Evolutionary conservation across 257 asterid genomes (phyloP), one percentile per base, ranked within the genome.

Genomic region (Misopates orontium): DNA sequence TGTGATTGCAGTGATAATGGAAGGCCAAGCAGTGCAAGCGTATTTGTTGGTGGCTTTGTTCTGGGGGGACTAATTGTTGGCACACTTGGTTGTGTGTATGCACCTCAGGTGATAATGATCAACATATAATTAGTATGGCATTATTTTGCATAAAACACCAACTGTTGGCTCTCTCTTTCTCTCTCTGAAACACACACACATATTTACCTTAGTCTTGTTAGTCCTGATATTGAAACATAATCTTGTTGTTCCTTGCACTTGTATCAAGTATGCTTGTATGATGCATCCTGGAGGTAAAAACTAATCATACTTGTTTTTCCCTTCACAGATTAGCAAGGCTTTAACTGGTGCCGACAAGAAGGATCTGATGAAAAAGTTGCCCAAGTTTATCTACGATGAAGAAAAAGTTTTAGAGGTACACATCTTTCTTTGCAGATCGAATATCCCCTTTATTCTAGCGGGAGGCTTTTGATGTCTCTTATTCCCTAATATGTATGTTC

Each of bases 1-100:
- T 66, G 47, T 82, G 70, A 69, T 77, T 71, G 71, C 82, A 88
- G 95, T 70, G 89, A 87, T 74, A 80, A 82, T 39, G 85, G 88
- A 79, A 81, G 87, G 77, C 55, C 89, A 68, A 68, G 77, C 65
- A 45, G 75, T 52, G 86, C 86, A 53, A 75, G 81, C 69, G 51
- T 82, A 73, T 92, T 92, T 75, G 78, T 89, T 45, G 91, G 97
- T 77, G 97, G 98, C 82, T 92, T 92, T 80, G 82, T 87, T 69
- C 85, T 92, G 44, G 98, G 98, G 76, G 98, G 98, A 77, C n/a
- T 92, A 60, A 64, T 92, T 79, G 82, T 84, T 62, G 98, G 97
- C 68, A 74, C 98, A 21, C 93, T 92, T 55, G 96, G 98, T 56
- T 85, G 90, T 67, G 88, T 85, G 47, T 92, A 76, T 75, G 97